A percentile compares a stretch with the other conserved stretches of the same genome.
Evolutionary conservation across 2,329 filamentous ascomycete genomes (phyloP).

Genomic region (Lomentospora prolificans): DNA sequence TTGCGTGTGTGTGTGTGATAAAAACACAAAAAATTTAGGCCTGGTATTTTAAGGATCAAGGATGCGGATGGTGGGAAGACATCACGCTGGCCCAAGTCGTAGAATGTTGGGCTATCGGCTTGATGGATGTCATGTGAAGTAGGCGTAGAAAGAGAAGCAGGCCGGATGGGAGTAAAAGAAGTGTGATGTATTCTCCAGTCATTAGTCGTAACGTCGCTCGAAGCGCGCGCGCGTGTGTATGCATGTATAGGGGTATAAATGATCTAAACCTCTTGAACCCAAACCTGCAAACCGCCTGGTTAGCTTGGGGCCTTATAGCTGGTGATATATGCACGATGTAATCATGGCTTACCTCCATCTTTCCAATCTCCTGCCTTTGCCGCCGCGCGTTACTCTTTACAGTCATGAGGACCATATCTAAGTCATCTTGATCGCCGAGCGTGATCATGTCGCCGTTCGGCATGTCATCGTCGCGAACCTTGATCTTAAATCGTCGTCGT

Average conservation of each 20-base stretch:
- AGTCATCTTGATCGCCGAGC: constrained; percentile 90
- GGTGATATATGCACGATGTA: constrained; percentile 7
- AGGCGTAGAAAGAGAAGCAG: background rate
- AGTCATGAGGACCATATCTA: constrained; percentile 73
- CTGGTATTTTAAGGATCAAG: background rate
- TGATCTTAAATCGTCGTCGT: constrained; percentile 72
- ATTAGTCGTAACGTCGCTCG: constrained; percentile 7
- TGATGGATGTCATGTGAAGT: background rate
- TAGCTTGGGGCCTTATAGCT: constrained; percentile 12
- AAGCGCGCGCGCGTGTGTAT: constrained; percentile 6
- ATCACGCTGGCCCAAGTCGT: background rate
- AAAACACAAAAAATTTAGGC: too few species aligned
- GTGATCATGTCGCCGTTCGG: constrained; percentile 86
- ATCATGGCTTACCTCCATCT: constrained; percentile 74
- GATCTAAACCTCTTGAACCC: constrained; percentile 36
- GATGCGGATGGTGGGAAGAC: background rate
- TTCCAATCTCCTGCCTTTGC: constrained; percentile 73
- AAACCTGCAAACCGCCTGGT: constrained; percentile 30
- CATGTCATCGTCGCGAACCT: constrained; percentile 71
- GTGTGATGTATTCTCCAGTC: background rate
- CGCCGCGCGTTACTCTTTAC: constrained; percentile 60
- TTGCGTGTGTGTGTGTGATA: too few species aligned
- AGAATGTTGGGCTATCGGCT: background rate
- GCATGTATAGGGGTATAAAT: constrained; percentile 5
- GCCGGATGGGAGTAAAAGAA: background rate